A percentile compares a stretch with the other conserved stretches of the same genome.
These are phyloP conservation scores for Macrolepiota fuliginosa DNA, from an alignment of 768 basidiomycete species.

Conservation along the genomic window DNA sequence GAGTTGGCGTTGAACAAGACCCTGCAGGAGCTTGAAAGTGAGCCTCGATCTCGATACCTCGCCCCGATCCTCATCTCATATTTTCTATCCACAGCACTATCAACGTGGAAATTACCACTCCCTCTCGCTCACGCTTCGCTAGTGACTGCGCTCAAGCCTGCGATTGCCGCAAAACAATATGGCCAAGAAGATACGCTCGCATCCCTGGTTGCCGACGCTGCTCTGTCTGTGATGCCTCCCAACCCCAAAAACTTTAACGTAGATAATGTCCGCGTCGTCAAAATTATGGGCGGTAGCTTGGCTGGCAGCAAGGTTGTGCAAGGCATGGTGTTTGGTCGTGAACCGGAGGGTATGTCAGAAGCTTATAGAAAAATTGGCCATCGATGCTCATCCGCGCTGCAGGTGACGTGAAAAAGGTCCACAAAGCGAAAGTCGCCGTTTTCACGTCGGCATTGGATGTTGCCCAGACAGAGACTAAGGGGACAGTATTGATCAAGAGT, in stretches of 20 bases:
- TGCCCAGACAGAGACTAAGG: conserved; percentile 98
- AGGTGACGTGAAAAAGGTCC: conserved; percentile 83
- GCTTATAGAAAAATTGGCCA: not conserved
- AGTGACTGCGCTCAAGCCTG: conserved; percentile 76
- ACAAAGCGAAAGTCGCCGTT: conserved; percentile 90
- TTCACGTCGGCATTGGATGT: conserved; percentile 92
- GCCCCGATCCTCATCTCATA: conserved; percentile 13
- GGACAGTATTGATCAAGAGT: conserved; percentile 93
- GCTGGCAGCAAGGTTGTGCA: conserved; percentile 82
- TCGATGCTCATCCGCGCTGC: not conserved
- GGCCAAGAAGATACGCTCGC: conserved; percentile 86
- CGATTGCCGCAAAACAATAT: conserved; percentile 97
- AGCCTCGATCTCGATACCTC: conserved; percentile 29
- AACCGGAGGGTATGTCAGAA: conserved; percentile 77
- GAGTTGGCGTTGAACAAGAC: conserved; percentile 87
- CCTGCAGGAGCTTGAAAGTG: conserved; percentile 86
- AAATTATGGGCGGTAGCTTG: conserved; percentile 96
- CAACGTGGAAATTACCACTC: conserved; percentile 63
- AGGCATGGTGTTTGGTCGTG: conserved; percentile 97
- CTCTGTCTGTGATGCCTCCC: conserved; percentile 85
- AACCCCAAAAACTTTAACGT: conserved; percentile 95
- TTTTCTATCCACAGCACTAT: conserved; percentile 49
- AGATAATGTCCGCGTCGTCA: conserved; percentile 97
- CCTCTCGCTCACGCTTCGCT: conserved; percentile 73
- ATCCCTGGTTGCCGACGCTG: conserved; percentile 87